Conservation (phyloP, 2,329 filamentous ascomycete species). For the Pseudogymnoascus sp. region DNA sequence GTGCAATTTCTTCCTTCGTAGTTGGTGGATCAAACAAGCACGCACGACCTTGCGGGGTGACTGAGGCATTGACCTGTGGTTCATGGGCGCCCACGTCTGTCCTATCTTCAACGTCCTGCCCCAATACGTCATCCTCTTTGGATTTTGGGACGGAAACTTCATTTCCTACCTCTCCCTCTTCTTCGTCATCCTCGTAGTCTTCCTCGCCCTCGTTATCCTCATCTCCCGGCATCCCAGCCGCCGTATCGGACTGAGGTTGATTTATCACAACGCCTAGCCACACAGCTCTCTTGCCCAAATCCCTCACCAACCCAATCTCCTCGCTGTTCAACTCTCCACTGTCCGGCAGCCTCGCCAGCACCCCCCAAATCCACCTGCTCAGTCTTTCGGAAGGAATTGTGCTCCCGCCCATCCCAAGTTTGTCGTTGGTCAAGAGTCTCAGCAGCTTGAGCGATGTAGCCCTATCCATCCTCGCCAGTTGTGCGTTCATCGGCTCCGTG, state of each 20-base stretch:
- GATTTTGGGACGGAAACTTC: background rate
- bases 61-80: background rate
- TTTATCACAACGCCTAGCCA: constrained; percentile 34
- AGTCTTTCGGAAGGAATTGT: constrained; percentile 32
- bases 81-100: constrained; percentile 11
- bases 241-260: constrained; percentile 29
- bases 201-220: constrained; percentile 29
- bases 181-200: background rate
- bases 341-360: constrained; percentile 69
- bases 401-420: constrained; percentile 44
- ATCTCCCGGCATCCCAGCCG: constrained; percentile 31
- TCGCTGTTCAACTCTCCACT: constrained; percentile 66
- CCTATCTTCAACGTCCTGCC: constrained; percentile 21
- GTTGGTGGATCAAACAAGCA: background rate
- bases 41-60: background rate
- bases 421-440: constrained; percentile 38
- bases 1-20: background rate
- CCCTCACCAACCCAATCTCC: constrained; percentile 68
- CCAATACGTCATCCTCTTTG: constrained; percentile 16
- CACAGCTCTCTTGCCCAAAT: constrained; percentile 71
- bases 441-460: constrained; percentile 60
- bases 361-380: constrained; percentile 78
- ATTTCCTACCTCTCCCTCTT: constrained; percentile 9
- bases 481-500: constrained; percentile 50
- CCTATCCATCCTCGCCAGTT: constrained; percentile 59